Evolutionary conservation across 1,284 basidiomycete species (phyloP).

Genomic region (Cutaneotrichosporon mucoides): DNA sequence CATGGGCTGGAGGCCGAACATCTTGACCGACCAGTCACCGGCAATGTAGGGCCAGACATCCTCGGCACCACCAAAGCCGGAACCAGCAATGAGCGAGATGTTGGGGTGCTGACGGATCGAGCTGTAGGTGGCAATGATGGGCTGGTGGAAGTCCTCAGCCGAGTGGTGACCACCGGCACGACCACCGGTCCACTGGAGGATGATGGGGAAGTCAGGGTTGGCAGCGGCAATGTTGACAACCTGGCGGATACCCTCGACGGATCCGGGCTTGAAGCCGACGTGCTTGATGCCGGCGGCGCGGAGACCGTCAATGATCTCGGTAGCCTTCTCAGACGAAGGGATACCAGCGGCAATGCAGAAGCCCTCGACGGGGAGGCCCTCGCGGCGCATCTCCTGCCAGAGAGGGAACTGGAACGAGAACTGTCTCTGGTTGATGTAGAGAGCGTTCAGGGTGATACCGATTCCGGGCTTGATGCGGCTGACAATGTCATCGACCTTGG

Average conservation of each 20-base stretch:
- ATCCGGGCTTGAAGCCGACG: slow-evolving; percentile 95
- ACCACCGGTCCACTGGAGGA: slow-evolving; percentile 98
- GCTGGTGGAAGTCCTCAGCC: slow-evolving; percentile 98
- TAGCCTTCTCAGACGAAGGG: slow-evolving; percentile 86
- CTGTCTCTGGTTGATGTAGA: slow-evolving; percentile 98
- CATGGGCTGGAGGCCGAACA: slow-evolving; percentile 89
- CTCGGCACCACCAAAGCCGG: slow-evolving; percentile 91
- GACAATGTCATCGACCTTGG: slow-evolving; percentile 87
- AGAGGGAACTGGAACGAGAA: slow-evolving; percentile 95
- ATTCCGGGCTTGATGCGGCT: slow-evolving; percentile 74
- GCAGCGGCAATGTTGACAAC: slow-evolving; percentile 92
- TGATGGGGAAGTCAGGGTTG: slow-evolving; percentile 96
- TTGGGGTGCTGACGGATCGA: slow-evolving; percentile 85
- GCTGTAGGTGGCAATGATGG: slow-evolving; percentile 84
- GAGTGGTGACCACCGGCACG: slow-evolving; percentile 99
- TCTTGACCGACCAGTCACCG: slow-evolving; percentile 85
- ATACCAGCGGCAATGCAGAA: slow-evolving; percentile 98
- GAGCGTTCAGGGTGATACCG: slow-evolving; percentile 87
- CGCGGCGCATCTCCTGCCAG: slow-evolving; percentile 95
- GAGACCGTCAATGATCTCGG: slow-evolving; percentile 80
- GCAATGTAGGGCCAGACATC: slow-evolving; percentile 97
- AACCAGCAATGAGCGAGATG: slow-evolving; percentile 89
- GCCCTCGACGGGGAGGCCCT: slow-evolving; percentile 92
- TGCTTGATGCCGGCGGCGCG: slow-evolving; percentile 82
- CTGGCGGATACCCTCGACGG: slow-evolving; percentile 93